Conservation (phyloP, 495 filamentous ascomycete genomes). For the Ramalina peruviana region DNA sequence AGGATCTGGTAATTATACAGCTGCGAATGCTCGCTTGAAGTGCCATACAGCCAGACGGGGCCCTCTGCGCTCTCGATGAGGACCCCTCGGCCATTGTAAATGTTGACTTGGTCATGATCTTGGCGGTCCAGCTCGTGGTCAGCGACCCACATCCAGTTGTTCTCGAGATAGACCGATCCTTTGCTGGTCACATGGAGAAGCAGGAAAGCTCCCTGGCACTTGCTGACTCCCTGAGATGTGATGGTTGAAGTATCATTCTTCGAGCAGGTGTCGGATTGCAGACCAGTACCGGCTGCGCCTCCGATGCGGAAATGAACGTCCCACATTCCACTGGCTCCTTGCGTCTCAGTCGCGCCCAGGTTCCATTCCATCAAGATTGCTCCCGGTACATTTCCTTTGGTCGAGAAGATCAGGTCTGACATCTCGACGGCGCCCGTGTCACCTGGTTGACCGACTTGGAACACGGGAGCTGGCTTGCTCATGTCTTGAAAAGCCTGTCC, state of each 20-base stretch:
- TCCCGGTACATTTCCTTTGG: conserved; percentile 64
- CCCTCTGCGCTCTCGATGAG: conserved; percentile 48
- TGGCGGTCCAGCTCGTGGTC: conserved; percentile 78
- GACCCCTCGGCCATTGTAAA: conserved; percentile 83
- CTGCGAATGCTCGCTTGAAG: conserved; percentile 73
- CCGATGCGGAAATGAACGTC: conserved; percentile 81
- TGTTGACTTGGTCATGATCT: conserved; percentile 71
- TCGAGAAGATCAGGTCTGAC: conserved; percentile 67
- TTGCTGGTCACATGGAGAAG: conserved; percentile 63
- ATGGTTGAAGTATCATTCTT: conserved; percentile 46
- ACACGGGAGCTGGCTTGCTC: conserved; percentile 46
- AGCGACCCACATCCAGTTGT: conserved; percentile 90
- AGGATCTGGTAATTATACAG: conserved; percentile 83
- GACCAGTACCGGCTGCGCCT: conserved; percentile 63
- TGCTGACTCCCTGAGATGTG: conserved; percentile 32
- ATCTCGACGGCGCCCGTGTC: conserved; percentile 72
- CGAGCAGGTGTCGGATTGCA: conserved; percentile 62
- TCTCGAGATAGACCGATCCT: conserved; percentile 71
- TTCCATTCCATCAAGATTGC: conserved; percentile 92
- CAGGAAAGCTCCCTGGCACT: conserved; percentile 66
- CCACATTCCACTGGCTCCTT: conserved; percentile 72
- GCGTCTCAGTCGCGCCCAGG: conserved; percentile 43
- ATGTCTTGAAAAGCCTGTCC: conserved; percentile 58
- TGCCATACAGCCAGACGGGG: conserved; percentile 56
- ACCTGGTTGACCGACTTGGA: conserved; percentile 67